A percentile compares a stretch with the other conserved stretches of the same genome.
These are phyloP conservation scores for Vitis hybrid DNA, from an alignment of 177 flowering plant genomes.

Conservation along the genomic window DNA sequence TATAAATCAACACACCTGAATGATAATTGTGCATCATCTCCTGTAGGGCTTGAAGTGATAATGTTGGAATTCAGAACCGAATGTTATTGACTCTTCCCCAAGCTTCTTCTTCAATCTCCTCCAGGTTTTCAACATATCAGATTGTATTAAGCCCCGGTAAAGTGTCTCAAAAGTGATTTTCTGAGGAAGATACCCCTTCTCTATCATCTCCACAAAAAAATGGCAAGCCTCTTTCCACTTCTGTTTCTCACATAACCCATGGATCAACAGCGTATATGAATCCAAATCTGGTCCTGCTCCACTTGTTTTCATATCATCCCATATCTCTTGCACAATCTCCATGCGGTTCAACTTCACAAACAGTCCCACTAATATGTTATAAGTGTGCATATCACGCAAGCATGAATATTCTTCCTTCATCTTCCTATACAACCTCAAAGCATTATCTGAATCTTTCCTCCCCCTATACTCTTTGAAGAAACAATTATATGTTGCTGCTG, in stretches of 20 bases:
- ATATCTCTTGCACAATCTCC: constrained; percentile 62
- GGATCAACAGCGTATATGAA: constrained; percentile 83
- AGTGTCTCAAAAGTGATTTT: constrained; percentile 88
- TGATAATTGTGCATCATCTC: constrained; percentile 42
- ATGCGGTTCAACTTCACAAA: constrained; percentile 49
- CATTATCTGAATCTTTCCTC: constrained; percentile 66
- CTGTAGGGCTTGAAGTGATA: constrained; percentile 79
- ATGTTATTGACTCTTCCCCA: constrained; percentile 76
- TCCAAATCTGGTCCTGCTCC: constrained; percentile 91
- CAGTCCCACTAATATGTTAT: constrained; percentile 69
- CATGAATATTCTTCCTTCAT: constrained; percentile 56
- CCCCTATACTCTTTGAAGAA: constrained; percentile 90
- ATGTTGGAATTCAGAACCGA: constrained; percentile 71
- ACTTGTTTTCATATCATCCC: constrained; percentile 72
- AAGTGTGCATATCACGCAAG: constrained; percentile 55
- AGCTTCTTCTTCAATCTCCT: constrained; percentile 91
- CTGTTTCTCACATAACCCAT: constrained; percentile 70
- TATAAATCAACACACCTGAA: no score
- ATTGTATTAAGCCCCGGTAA: constrained; percentile 75
- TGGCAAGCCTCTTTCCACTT: constrained; percentile 86
- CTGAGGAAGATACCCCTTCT: constrained; percentile 90
- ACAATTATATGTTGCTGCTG: constrained; percentile 76
- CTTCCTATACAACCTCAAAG: constrained; percentile 73
- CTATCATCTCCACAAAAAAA: constrained; percentile 90
- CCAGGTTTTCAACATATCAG: constrained; percentile 93